Evolutionary conservation across 2,329 filamentous ascomycete genomes (phyloP), one percentile per base, ranked within the genome.

Genomic region (Macrophomina tecta): DNA sequence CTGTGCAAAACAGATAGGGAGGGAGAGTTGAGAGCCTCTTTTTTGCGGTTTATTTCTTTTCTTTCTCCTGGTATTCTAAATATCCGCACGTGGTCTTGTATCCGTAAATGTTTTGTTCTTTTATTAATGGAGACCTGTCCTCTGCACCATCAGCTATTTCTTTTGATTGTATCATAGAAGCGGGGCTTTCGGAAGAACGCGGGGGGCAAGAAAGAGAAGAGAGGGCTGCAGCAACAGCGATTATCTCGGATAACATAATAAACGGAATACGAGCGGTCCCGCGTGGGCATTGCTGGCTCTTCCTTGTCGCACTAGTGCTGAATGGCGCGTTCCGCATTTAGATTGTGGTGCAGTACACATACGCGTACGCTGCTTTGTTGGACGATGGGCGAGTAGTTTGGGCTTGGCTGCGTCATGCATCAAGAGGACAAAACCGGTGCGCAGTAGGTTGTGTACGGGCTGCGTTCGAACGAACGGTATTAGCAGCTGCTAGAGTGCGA

Each of bases 341-440:
- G 52, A 55, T 38, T 38, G 32, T 55, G 52, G 52, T 55, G 52
- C 52, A 55, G 52, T 45, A 53, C 14, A 12, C 14, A 14, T 38
- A 55, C 52, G 52, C 52, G 52, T 55, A 14, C 49, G 28, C 12
- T 28, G 48, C 18, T 51, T 51, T 51, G 48, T 51, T 51, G 48
- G 18, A 30, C 36, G 36, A 38, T 7, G 11, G 36, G 36, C 36
- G 36, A 38, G 36, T 12, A 38, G 48, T 51, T 23, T 23, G 23
- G 23, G 48, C 48, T 51, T 51, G 48, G 48, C 48, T 51, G 48
- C 48, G 48, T 51, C 48, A 51, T 51, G 48, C 48, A 51, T 51
- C 6, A 9, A 28, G 18, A 30, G 42, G 12, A 14, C 11, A 45
- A 14, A n/a, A 14, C 5, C 42, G 42, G 42, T 14, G 42, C 12